Evolutionary conservation across 108 stramenopile genomes (phyloP).

Genomic region (Cyclotella atomus): DNA sequence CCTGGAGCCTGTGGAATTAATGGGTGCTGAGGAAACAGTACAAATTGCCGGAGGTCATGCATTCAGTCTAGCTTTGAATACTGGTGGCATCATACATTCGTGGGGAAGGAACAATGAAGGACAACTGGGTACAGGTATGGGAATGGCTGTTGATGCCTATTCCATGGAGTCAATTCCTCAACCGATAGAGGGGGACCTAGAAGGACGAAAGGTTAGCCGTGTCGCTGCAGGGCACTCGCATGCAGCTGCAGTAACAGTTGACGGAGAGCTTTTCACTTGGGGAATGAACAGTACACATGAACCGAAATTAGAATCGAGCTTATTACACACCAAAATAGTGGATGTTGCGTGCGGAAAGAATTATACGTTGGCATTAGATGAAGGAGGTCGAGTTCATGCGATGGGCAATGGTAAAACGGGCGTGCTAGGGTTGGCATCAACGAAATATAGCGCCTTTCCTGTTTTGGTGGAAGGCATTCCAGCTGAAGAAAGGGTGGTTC

Average conservation of each 20-base stretch:
- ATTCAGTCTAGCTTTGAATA: constrained; percentile 74
- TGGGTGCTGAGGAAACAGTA: constrained; percentile 52
- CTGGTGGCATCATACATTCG: constrained; percentile 73
- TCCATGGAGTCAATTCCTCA: constrained; percentile 82
- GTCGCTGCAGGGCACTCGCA: constrained; percentile 84
- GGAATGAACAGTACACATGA: constrained; percentile 80
- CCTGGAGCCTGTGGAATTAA: constrained; percentile 83
- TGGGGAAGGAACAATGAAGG: constrained; percentile 91
- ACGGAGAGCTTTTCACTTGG: constrained; percentile 91
- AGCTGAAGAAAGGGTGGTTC: constrained; percentile 46
- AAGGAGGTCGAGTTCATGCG: constrained; percentile 67
- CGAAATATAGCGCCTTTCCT: constrained; percentile 65
- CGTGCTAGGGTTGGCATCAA: constrained; percentile 65
- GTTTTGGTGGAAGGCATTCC: constrained; percentile 61
- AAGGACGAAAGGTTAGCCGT: constrained; percentile 66
- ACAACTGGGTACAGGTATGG: constrained; percentile 84
- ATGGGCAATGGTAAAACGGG: constrained; percentile 82
- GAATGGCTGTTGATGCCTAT: constrained; percentile 87
- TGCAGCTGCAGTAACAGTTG: constrained; percentile 85
- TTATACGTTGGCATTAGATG: constrained; percentile 74
- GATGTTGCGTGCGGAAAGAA: constrained; percentile 80
- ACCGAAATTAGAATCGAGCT: constrained; percentile 69
- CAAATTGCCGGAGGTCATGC: constrained; percentile 77
- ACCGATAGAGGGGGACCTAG: constrained; percentile 75
- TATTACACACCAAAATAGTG: constrained; percentile 68